Evolutionary conservation across 2,329 filamentous ascomycete genomes (phyloP), one percentile per base, ranked within the genome.

Genomic region (Dothidotthia symphoricarpi): DNA sequence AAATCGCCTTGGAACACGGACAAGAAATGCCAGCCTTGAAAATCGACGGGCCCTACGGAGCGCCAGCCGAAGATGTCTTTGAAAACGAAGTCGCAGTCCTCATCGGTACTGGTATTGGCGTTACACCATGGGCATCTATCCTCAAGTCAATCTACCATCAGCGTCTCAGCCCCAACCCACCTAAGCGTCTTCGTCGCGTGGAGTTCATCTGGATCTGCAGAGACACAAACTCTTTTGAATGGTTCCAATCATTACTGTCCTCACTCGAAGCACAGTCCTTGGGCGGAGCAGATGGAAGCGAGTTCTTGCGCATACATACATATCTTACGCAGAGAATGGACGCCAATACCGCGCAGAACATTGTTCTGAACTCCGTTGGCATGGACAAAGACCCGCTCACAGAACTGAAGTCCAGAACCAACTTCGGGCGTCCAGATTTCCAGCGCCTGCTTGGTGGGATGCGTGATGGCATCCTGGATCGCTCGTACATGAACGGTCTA

Each of bases 131-230:
- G 86, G 87, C 87, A 1, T 77, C 85, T 2, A 91, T 93, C 51
- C 75, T 93, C 51, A 98, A 98, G 74, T 96, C 95, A 67, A 97
- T 98, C 69, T 98, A 90, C 88, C 91, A 98, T 67, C 77, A 95
- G 59, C 88, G 93, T 47, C 85, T 93, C 49, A 81, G 84, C 12
- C 90, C 91, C 6, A 93, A 96, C 72, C 88, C 90, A 16, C 90
- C 91, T 1, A 82, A 81, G 33, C 87, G 91, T 61, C 83, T 98
- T 31, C 86, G 89, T 43, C 85, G 93, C 66, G 91, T 98, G 22
- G 93, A 98, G 68, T 98, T 98, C 70, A 94, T 98, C 73, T 98
- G 93, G 93, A 85, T 97, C 34, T 96, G 91, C 78, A 93, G 87
- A 67, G 90, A 96, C 61, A 95, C 90, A 0, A 86, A 81, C 24